These are phyloP conservation scores for Eruca vesicaria DNA, from an alignment of 441 rosid genomes.

Conservation along the genomic window DNA sequence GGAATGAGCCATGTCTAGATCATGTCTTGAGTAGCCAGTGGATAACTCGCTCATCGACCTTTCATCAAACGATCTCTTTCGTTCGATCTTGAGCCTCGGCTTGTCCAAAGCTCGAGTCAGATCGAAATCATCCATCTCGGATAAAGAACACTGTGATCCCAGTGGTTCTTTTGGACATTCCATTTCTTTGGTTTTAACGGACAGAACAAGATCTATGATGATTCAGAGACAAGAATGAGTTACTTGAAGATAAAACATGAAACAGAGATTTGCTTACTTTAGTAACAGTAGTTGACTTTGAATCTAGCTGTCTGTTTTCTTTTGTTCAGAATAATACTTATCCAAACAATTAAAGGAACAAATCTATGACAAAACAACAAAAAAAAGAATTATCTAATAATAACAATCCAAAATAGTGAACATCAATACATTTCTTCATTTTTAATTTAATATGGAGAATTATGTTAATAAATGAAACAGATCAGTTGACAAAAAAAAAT, in stretches of 20 bases:
- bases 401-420: conserved; percentile 3
- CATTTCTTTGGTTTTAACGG: conserved; percentile 40
- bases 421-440: not conserved
- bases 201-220: conserved; percentile 22
- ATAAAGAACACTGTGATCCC: conserved; percentile 55
- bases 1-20: conserved; percentile 55
- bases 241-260: not conserved
- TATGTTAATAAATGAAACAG: not conserved
- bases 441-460: not conserved
- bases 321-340: too few relatives aligned
- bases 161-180: conserved; percentile 41
- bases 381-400: not conserved
- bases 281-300: conserved; percentile 1
- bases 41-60: conserved; percentile 78
- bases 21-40: conserved; percentile 51
- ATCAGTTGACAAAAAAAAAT: too few relatives aligned
- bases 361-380: not conserved
- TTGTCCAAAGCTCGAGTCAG: conserved; percentile 71
- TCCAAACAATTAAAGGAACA: too few relatives aligned
- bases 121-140: conserved; percentile 75
- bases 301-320: conserved; percentile 1
- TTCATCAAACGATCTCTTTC: conserved; percentile 89
- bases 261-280: conserved; percentile 9
- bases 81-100: conserved; percentile 74
- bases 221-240: not conserved